Base-by-base conservation (phyloP, 192 early-diverging fungal genomes). In the Geosiphon pyriformis region DNA sequence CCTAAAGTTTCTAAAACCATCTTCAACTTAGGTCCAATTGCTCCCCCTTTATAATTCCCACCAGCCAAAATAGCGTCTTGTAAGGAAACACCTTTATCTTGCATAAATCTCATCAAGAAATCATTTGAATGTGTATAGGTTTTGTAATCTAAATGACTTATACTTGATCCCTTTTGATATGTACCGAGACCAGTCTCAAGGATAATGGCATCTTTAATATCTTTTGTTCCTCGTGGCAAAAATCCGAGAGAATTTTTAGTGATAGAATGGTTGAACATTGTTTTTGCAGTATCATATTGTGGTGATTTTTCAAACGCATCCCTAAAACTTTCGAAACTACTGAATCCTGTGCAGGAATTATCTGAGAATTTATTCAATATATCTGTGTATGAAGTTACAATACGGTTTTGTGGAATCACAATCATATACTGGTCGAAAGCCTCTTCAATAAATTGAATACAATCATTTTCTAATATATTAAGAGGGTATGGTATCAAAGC, bases 91-190 rank as follows among this genome's bases (percentile, higher is more conserved):
- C 78, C 78, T 20, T 32, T 63, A 18, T 76, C 67, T 35, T 61
- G 47, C 50, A 73, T 54, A 49, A 69, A 79, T n/a, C 65, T 65
- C 78, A 79, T 79, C 1, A 79, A 57, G 61, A 74, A 79, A 56
- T 79, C 75, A 22, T 29, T 10, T 18, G 63, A 56, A n/a, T 59
- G 55, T 0, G 63, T 18, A 57, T 77, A 79, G 11, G 49, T 47
- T 1, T 7, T 11, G 27, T 70, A 70, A 50, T 79, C 78, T 26
- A 76, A 58, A 65, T 79, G 78, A 8, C 72, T 67, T 1, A 79
- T 26, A 26, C 70, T 70, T 2, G 78, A 79, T 1, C 75, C 75
- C 17, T 35, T 15, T 26, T n/a, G 3, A 57, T 65, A 79, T 2
- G 74, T 71, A 26, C 8, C 37, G 1, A 79, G 17, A 18, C 63